These are phyloP conservation scores for Pseudotulostoma volvatum DNA, from an alignment of 495 filamentous ascomycete species.

Conservation along the genomic window DNA sequence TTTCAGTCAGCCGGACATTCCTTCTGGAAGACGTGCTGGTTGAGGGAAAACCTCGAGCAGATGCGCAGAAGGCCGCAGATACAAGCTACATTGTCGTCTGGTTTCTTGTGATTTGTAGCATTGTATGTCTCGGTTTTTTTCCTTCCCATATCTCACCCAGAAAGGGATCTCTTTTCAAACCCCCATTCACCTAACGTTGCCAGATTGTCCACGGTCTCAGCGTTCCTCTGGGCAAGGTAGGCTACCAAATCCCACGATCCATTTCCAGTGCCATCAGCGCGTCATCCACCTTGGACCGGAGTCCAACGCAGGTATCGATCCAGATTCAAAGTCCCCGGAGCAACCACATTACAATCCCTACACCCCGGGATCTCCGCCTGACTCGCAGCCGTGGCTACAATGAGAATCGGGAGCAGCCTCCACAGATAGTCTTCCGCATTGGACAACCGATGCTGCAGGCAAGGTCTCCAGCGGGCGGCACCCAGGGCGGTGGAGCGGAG, in stretches of 20 bases:
- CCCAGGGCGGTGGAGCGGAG: background rate
- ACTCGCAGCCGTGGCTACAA: constrained; percentile 13
- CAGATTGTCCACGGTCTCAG: constrained; percentile 77
- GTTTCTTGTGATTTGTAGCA: constrained; percentile 75
- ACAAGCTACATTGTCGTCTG: constrained; percentile 58
- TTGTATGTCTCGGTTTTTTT: constrained; percentile 39
- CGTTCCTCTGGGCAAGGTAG: constrained; percentile 70
- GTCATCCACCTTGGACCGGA: constrained; percentile 16
- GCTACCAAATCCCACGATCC: constrained; percentile 62
- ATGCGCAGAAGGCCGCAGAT: constrained; percentile 48
- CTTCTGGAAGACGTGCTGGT: constrained; percentile 33
- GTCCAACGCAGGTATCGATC: constrained; percentile 8
- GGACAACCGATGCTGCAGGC: constrained; percentile 29
- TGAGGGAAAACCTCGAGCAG: constrained; percentile 42
- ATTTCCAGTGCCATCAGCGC: constrained; percentile 43
- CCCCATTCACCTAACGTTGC: constrained; percentile 3
- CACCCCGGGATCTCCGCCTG: constrained; percentile 6
- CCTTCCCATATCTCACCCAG: background rate
- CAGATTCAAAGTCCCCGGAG: constrained; percentile 14
- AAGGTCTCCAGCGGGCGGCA: background rate
- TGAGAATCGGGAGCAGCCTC: constrained; percentile 14
- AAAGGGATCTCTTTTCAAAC: background rate
- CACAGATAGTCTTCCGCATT: constrained; percentile 33
- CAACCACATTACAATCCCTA: constrained; percentile 20
- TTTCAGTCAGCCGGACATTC: constrained; percentile 64